Percentiles rank a stretch among this genome's conserved stretches.
phyloP scores from a whole-genome alignment of 192 early-diverging fungal species.

The Coemansia sp. region DNA sequence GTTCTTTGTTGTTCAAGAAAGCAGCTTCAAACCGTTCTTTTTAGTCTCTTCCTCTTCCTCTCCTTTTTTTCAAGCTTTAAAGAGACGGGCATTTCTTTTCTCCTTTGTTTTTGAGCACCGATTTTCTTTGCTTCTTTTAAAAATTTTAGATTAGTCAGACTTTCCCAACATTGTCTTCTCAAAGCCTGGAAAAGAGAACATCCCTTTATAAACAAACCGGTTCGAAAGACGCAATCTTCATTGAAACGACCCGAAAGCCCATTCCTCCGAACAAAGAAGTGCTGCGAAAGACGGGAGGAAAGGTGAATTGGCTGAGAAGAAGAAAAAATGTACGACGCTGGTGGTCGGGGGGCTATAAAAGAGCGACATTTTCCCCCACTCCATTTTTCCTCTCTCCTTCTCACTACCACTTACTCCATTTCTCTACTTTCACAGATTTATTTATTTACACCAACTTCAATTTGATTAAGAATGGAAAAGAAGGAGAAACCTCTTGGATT shows the following conservation, averaged over 20 bases:
- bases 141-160: no score
- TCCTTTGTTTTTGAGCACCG: background rate
- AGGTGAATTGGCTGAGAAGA: background rate
- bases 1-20: background rate
- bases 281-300: background rate
- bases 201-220: background rate
- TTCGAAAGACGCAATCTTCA: background rate
- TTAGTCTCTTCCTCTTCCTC: background rate
- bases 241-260: background rate
- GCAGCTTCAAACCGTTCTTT: background rate
- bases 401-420: background rate
- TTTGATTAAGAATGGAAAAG: background rate
- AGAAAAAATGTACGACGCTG: background rate
- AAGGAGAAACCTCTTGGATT: no score
- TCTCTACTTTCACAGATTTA: background rate
- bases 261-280: background rate
- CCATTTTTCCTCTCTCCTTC: background rate
- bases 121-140: no score
- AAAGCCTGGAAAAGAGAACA: background rate
- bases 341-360: background rate
- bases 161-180: background rate
- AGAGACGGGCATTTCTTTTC: background rate
- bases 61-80: background rate
- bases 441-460: background rate
- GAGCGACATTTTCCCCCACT: background rate